Evolutionary conservation across 345 rosid species (phyloP), one percentile per base, ranked within the genome.

Genomic region (Brassica cretica): DNA sequence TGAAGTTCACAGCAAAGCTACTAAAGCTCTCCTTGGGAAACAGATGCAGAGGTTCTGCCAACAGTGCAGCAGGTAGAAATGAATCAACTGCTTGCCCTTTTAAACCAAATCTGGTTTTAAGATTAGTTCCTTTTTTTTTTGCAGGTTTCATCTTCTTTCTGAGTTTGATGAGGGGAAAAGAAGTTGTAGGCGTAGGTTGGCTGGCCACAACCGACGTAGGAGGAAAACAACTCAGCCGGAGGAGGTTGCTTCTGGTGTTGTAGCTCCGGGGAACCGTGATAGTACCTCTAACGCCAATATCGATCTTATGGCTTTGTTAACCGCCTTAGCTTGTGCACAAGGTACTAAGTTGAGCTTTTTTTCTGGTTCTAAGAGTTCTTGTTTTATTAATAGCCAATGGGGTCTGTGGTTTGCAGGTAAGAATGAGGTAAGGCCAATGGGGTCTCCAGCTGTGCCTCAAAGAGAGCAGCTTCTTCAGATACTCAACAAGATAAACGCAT

Each of bases 11-110:
- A 93, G 98, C 84, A 93, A 93, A 83, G 82, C 93, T 68, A 81
- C 90, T 5, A 86, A 90, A 75, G 93, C 95, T 62, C 85, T 87
- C 2, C 94, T 93, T 33, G 91, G 87, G 58, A 90, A 90, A 67
- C 98, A 90, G 85, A 88, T 93, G 97, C 98, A 93, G 85, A 88
- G 98, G 87, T 93, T 93, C 33, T 93, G 98, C 82, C 98, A 93
- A 81, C 98, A 93, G 89, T 93, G 98, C 70, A 93, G 98, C 94
- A 91, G 98, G 98, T 93, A 39, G 29, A 60, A 64, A 71, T 5
- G 35, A 60, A 1, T 18, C 30, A 35, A 51, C 27, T 64, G 63
- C 2, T 55, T 61, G 35, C 33, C 14, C 10, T 61, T 35, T 25
- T 14, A 16, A 10, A 24, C 19, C 1, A 3, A 63, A 53, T 53